These are phyloP conservation scores for Penium margaritaceum DNA, from an alignment of 139 green algal species.

Conservation along the genomic window DNA sequence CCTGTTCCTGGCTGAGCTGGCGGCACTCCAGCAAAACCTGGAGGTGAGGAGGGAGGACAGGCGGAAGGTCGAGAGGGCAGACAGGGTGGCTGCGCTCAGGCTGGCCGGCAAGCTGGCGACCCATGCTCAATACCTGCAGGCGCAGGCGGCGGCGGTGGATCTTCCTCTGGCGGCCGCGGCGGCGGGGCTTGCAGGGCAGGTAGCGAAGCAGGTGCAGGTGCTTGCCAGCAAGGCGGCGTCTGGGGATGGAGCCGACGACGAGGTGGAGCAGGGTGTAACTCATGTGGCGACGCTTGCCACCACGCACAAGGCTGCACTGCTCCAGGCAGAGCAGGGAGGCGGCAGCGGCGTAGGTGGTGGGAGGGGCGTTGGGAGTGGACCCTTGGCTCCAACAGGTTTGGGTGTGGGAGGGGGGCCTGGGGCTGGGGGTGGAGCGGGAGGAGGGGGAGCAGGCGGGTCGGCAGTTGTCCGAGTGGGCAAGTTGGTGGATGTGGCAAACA, in stretches of 20 bases:
- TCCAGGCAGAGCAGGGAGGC: slow-evolving; percentile 4
- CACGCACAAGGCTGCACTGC: not conserved
- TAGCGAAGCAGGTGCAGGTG: not conserved
- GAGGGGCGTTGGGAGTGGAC: too few species aligned
- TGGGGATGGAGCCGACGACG: not conserved
- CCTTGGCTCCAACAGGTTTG: too few species aligned
- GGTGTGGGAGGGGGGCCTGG: not conserved
- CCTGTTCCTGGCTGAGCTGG: not conserved
- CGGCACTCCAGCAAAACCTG: not conserved
- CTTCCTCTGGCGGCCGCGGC: not conserved
- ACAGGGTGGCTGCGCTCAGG: not conserved
- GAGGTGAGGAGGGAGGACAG: not conserved
- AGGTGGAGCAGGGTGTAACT: not conserved
- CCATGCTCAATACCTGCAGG: not conserved
- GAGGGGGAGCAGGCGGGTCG: too few species aligned
- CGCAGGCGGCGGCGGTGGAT: not conserved
- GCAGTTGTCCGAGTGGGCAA: slow-evolving; percentile 1
- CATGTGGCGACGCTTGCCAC: not conserved
- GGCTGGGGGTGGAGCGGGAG: not conserved
- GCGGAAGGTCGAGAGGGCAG: not conserved
- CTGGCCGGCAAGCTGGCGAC: not conserved
- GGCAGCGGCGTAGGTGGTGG: not conserved
- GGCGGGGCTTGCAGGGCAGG: not conserved
- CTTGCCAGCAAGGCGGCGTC: not conserved
- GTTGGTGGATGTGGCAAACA: not conserved